Percentiles rank a stretch among this genome's conserved stretches.
Evolutionary conservation across 495 filamentous ascomycete species (phyloP).

Genomic region (Lasiosphaeria miniovina): DNA sequence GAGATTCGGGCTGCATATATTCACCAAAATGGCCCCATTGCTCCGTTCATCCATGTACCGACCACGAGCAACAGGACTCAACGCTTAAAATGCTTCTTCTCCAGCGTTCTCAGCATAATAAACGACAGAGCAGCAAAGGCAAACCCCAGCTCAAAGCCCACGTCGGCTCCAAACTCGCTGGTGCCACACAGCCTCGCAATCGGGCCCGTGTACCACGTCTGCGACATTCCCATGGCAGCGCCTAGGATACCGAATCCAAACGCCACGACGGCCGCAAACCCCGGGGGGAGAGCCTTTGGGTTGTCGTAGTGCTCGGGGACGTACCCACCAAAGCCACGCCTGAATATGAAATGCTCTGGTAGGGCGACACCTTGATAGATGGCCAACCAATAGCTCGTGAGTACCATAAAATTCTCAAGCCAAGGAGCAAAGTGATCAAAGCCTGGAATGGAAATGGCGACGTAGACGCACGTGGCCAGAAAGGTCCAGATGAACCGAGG

Average conservation of each 20-base stretch:
- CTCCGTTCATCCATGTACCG: too few species aligned
- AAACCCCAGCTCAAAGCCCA: conserved; percentile 48
- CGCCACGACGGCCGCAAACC: conserved; percentile 65
- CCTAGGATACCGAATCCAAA: conserved; percentile 70
- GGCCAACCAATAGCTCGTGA: conserved; percentile 81
- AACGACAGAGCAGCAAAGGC: conserved; percentile 33
- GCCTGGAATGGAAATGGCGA: conserved; percentile 74
- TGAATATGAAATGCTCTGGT: conserved; percentile 76
- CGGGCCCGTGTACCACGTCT: conserved; percentile 71
- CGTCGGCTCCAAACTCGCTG: conserved; percentile 68
- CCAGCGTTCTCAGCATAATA: conserved; percentile 46
- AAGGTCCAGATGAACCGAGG: conserved; percentile 78
- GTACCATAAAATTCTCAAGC: conserved; percentile 74
- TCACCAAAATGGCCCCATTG: too few species aligned
- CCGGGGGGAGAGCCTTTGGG: conserved; percentile 60
- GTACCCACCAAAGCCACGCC: conserved; percentile 63
- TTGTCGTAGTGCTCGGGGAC: conserved; percentile 57
- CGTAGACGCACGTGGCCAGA: conserved; percentile 63
- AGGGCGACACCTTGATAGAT: conserved; percentile 75
- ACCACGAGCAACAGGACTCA: conserved; percentile 13
- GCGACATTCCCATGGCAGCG: conserved; percentile 73
- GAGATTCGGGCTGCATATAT: too few species aligned
- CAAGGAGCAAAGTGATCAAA: conserved; percentile 70
- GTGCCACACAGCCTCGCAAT: conserved; percentile 63
- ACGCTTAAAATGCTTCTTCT: conserved; percentile 53